A percentile compares a stretch with the other conserved stretches of the same genome.
Evolutionary conservation across 352 stramenopile species (phyloP).

Genomic region (Sclerospora graminicola): DNA sequence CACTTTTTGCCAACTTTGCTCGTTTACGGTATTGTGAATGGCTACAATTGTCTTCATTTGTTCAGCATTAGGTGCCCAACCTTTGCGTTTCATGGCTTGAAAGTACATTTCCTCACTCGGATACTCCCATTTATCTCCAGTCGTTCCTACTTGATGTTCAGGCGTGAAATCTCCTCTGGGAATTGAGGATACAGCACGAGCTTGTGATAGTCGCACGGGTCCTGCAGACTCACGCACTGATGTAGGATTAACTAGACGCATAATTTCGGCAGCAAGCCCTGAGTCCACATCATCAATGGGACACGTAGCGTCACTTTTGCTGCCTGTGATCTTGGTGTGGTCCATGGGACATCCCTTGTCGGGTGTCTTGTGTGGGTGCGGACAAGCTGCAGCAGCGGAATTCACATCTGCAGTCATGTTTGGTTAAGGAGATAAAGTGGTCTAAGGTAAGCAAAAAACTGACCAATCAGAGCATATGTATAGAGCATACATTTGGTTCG

Average conservation of each 20-base stretch:
- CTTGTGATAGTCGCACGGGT: slow-evolving; percentile 40
- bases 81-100: slow-evolving; percentile 95
- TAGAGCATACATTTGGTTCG: too few relatives aligned
- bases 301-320: neutral
- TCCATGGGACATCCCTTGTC: slow-evolving; percentile 11
- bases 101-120: slow-evolving; percentile 97
- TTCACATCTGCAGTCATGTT: slow-evolving; percentile 70
- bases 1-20: slow-evolving; percentile 92
- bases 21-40: slow-evolving; percentile 97
- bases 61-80: slow-evolving; percentile 83
- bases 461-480: too few relatives aligned
- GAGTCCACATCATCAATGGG: slow-evolving; percentile 9
- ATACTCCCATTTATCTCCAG: slow-evolving; percentile 90
- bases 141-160: slow-evolving; percentile 34
- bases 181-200: slow-evolving; percentile 89
- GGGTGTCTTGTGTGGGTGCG: slow-evolving; percentile 18
- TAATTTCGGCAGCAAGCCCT: slow-evolving; percentile 55
- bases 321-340: slow-evolving; percentile 3
- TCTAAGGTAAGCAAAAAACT: too few relatives aligned
- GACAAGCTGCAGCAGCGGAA: slow-evolving; percentile 39
- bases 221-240: slow-evolving; percentile 22
- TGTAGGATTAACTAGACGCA: slow-evolving; percentile 33
- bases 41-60: slow-evolving; percentile 94
- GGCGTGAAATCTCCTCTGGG: slow-evolving; percentile 87
- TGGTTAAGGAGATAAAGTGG: neutral